Conservation (phyloP, 2,329 filamentous ascomycete species). For the Reticulascus tulasneorum region DNA sequence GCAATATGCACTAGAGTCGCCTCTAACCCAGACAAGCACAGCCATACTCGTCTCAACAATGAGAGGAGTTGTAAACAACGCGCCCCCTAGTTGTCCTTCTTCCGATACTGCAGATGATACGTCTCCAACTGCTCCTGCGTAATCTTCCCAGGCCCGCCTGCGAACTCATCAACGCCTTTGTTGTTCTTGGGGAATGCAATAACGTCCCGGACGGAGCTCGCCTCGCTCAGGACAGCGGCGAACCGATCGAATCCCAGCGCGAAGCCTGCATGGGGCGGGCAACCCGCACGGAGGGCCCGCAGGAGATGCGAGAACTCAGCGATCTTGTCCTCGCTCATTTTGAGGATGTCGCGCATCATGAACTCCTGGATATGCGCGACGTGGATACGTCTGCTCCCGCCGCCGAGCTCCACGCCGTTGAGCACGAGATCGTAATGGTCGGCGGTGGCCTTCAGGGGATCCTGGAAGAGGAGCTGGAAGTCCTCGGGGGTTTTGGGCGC, state of each 20-base stretch:
- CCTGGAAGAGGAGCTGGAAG: constrained; percentile 66
- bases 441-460: constrained; percentile 69
- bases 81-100: neutral
- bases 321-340: constrained; percentile 70
- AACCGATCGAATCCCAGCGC: constrained; percentile 89
- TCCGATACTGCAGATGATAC: constrained; percentile 38
- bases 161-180: constrained; percentile 80
- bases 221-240: constrained; percentile 73
- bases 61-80: neutral
- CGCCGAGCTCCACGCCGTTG: constrained; percentile 91
- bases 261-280: constrained; percentile 91
- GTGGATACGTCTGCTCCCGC: constrained; percentile 90
- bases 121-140: constrained; percentile 51
- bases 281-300: constrained; percentile 76
- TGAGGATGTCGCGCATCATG: constrained; percentile 76
- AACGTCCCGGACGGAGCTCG: constrained; percentile 79
- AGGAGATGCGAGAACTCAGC: constrained; percentile 81
- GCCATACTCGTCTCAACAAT: too few species aligned
- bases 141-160: constrained; percentile 70
- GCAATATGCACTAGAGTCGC: too few species aligned
- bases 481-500: constrained; percentile 71
- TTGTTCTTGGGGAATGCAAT: constrained; percentile 96
- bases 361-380: constrained; percentile 77
- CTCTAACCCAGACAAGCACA: too few species aligned
- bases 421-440: constrained; percentile 96